These are phyloP conservation scores for Lolium multiflorum DNA, from an alignment of 176 grass and related monocot genomes.

Conservation along the genomic window DNA sequence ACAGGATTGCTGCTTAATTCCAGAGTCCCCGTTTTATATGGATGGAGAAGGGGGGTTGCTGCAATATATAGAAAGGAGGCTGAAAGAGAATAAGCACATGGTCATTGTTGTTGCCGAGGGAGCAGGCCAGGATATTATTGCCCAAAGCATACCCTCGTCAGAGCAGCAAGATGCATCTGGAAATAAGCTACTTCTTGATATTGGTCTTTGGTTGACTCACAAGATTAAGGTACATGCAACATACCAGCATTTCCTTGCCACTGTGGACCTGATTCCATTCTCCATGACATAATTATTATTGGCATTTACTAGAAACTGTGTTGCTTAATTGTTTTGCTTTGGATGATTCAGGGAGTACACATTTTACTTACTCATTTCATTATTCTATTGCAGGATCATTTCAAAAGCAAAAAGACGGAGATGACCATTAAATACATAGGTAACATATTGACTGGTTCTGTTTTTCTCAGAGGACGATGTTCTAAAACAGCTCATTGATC, in stretches of 20 bases:
- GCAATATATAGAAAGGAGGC: slow-evolving; percentile 76
- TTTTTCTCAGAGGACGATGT: not conserved
- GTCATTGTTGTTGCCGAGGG: slow-evolving; percentile 96
- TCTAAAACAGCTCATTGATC: slow-evolving; percentile 22
- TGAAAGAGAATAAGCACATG: slow-evolving; percentile 97
- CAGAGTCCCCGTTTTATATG: slow-evolving; percentile 95
- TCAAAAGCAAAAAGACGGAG: slow-evolving; percentile 67
- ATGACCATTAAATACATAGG: slow-evolving; percentile 99
- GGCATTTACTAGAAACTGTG: not conserved
- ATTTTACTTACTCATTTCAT: slow-evolving; percentile 21
- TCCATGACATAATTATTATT: slow-evolving; percentile 22
- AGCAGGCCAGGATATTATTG: slow-evolving; percentile 95
- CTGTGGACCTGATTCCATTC: not conserved
- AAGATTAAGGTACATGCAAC: slow-evolving; percentile 70
- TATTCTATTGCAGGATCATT: slow-evolving; percentile 45
- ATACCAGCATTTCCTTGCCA: not conserved
- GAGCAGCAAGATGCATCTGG: slow-evolving; percentile 84
- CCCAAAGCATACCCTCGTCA: slow-evolving; percentile 57
- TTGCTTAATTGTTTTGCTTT: slow-evolving; percentile 7
- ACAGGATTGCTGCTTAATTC: slow-evolving; percentile 96
- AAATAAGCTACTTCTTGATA: slow-evolving; percentile 90
- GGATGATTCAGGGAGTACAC: not conserved
- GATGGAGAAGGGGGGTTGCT: slow-evolving; percentile 93
- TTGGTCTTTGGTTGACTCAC: slow-evolving; percentile 91
- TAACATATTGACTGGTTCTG: slow-evolving; percentile 24